Percentiles rank a stretch among this genome's conserved stretches.
Evolutionary conservation across 208 protist species (phyloP).

Genomic region (Trypanosomatidae sp.): DNA sequence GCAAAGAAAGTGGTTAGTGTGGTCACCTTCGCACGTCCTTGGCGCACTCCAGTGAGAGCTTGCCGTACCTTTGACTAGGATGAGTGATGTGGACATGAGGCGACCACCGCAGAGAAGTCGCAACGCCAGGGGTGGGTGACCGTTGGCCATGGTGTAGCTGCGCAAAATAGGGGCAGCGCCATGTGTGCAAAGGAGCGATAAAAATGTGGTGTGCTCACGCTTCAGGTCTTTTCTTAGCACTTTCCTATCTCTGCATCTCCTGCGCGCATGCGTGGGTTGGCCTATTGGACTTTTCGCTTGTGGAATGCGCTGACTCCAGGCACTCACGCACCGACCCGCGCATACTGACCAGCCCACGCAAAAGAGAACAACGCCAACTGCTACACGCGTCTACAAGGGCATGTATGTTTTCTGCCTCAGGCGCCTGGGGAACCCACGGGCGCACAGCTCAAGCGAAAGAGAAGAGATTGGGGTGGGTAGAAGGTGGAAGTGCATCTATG

Average conservation of each 20-base stretch:
- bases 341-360: background rate
- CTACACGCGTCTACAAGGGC: background rate
- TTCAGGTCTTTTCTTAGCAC: too few species aligned
- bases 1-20: background rate
- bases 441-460: background rate
- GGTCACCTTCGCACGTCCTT: background rate
- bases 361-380: background rate
- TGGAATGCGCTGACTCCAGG: background rate
- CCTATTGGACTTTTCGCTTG: background rate
- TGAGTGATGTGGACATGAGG: background rate
- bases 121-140: too few species aligned
- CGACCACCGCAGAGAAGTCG: background rate
- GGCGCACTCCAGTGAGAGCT: background rate
- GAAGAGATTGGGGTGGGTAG: background rate
- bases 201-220: background rate
- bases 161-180: background rate
- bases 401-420: background rate
- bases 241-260: background rate
- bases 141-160: background rate
- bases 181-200: background rate
- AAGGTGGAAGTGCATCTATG: constrained; percentile 1
- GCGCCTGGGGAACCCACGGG: too few species aligned
- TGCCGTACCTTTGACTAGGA: background rate
- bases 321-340: background rate
- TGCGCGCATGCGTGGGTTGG: background rate